Evolutionary conservation across 495 filamentous ascomycete species (phyloP).

Genomic region (Polyplosphaeria fusca): DNA sequence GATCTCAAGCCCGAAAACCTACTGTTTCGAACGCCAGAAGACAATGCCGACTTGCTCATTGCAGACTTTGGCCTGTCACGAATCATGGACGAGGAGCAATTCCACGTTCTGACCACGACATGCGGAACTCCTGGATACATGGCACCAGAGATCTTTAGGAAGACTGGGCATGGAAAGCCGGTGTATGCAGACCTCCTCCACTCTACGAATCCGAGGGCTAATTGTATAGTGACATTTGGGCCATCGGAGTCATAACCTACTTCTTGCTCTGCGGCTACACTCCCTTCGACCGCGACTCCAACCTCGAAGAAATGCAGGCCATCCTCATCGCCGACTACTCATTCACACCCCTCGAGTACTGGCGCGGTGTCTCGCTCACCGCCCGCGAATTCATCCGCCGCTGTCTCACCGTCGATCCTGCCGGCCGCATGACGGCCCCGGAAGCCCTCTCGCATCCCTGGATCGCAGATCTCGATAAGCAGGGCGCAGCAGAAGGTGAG

Average conservation of each 20-base stretch:
- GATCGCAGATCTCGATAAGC: slow-evolving; percentile 55
- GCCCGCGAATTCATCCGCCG: slow-evolving; percentile 87
- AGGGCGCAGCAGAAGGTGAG: slow-evolving; percentile 42
- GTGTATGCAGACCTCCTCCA: slow-evolving; percentile 52
- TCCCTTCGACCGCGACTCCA: slow-evolving; percentile 94
- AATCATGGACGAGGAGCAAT: slow-evolving; percentile 99
- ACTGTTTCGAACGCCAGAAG: slow-evolving; percentile 74
- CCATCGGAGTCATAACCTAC: slow-evolving; percentile 83
- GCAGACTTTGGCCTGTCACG: slow-evolving; percentile 91
- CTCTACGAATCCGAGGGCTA: neutral
- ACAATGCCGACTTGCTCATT: slow-evolving; percentile 86
- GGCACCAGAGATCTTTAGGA: slow-evolving; percentile 80
- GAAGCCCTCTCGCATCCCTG: slow-evolving; percentile 87
- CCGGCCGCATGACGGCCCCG: slow-evolving; percentile 86
- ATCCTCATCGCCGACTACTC: slow-evolving; percentile 94
- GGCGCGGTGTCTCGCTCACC: slow-evolving; percentile 81
- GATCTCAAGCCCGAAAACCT: slow-evolving; percentile 75
- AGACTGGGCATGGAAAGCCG: slow-evolving; percentile 73
- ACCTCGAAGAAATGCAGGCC: slow-evolving; percentile 98
- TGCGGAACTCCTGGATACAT: slow-evolving; percentile 98
- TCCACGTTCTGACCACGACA: slow-evolving; percentile 95
- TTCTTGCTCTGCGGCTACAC: slow-evolving; percentile 98
- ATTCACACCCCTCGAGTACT: slow-evolving; percentile 95
- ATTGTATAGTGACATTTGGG: slow-evolving; percentile 64
- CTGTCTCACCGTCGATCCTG: slow-evolving; percentile 86